Base-by-base conservation (phyloP, 306 rosid species). In the Erythrophleum fordii region DNA sequence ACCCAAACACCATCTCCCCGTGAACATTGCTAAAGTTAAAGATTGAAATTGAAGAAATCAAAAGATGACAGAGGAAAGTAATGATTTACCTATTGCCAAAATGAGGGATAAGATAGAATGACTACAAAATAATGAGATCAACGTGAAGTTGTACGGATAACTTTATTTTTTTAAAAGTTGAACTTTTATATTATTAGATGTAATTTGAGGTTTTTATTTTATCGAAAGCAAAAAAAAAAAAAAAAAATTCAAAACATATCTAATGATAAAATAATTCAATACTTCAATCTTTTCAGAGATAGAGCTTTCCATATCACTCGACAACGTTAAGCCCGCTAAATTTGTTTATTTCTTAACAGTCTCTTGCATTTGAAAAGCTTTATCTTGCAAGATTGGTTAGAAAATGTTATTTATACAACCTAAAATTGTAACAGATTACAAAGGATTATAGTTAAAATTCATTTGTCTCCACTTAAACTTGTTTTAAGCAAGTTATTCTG, bases 1-100 rank as follows among this genome's bases (percentile, higher is more conserved):
- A 88, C 90, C 73, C 74, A 59, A 26, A 11, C 28, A n/a, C 66
- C 35, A 26, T 28, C n/a, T 26, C 66, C 66, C 39, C 37, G 37
- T 25, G 8, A 23, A 69, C 80, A 69, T 72, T 80, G 37, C 39
- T 45, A n/a, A 66, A n/a, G 23, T 67, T 42, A 26, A 72, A 77
- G 61, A 78, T 44, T 46, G 18, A 28, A 45, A 48, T 48, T 35
- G 20, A 48, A 75, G 39, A 20, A 69, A 52, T 18, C 23, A 12
- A 76, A 76, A 75, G 17, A 16, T 29, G 59, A 44, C 44, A 18
- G 34, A 62, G 28, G 35, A 34, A 69, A 6, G 39, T 25, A 5
- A 77, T 69, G 22, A 69, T 67, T 78, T 78, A 25, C 48, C 35
- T 46, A 23, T 9, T 46, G 55, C 72, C 78, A 80, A 37, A 35